A percentile compares a stretch with the other conserved stretches of the same genome.
Evolutionary conservation across 2,329 filamentous ascomycete species (phyloP).

Genomic region (Domatiomyces catenatus): DNA sequence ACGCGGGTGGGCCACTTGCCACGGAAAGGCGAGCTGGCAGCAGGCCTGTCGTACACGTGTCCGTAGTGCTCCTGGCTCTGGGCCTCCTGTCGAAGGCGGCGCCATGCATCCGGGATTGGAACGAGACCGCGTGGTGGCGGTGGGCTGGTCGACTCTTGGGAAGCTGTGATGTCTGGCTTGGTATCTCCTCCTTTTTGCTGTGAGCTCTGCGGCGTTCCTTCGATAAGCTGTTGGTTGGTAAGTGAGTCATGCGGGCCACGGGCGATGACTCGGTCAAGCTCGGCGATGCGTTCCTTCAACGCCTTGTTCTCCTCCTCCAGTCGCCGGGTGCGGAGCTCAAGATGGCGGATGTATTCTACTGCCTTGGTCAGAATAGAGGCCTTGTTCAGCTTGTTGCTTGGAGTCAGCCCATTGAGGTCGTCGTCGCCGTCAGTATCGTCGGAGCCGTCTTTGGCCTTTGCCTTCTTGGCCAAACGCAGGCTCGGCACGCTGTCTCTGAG

Average conservation of each 20-base stretch:
- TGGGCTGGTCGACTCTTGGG: conserved; percentile 1
- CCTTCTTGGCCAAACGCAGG: conserved; percentile 64
- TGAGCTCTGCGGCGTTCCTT: conserved; percentile 5
- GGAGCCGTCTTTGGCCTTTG: conserved; percentile 28
- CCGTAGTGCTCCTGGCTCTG: conserved; percentile 17
- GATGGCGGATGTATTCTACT: conserved; percentile 85
- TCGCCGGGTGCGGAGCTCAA: conserved; percentile 78
- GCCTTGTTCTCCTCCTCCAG: conserved; percentile 65
- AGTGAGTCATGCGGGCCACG: conserved; percentile 21
- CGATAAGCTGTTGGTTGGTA: conserved; percentile 16
- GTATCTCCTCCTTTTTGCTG: conserved; percentile 20
- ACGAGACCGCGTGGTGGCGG: conserved; percentile 29
- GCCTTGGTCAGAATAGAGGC: conserved; percentile 93
- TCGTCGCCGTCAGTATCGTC: conserved; percentile 49
- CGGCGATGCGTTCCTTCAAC: conserved; percentile 65
- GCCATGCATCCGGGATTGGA: conserved; percentile 29
- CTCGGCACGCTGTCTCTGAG: conserved; percentile 84
- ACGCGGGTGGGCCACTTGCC: conserved; percentile 52
- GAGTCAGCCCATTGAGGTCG: conserved; percentile 64
- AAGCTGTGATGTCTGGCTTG: conserved; percentile 30
- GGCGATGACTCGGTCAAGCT: conserved; percentile 53
- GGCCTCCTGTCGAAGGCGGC: conserved; percentile 26
- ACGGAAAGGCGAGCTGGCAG: conserved; percentile 29
- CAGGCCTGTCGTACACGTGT: conserved; percentile 22
- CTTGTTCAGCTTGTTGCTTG: conserved; percentile 91